phyloP scores from a whole-genome alignment of 1,284 basidiomycete species.

The Dichomitus squalens region DNA sequence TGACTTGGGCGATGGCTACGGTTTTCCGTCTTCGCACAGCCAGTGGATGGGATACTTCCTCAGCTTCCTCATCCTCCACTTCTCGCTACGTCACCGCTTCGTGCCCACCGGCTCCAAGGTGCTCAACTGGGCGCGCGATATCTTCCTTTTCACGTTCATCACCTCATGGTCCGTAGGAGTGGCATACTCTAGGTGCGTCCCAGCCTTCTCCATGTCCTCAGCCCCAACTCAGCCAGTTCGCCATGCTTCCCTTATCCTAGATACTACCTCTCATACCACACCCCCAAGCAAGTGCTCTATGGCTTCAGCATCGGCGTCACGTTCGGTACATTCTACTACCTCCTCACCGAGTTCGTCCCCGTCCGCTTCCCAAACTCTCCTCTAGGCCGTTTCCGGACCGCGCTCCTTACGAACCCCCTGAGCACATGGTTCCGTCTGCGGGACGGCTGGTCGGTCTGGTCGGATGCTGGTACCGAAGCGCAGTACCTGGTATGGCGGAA shows the following conservation, averaged over 20 bases:
- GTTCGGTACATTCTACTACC: slow-evolving; percentile 62
- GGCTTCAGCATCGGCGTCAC: slow-evolving; percentile 68
- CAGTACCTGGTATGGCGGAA: slow-evolving; percentile 68
- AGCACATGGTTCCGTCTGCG: slow-evolving; percentile 69
- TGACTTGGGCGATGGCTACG: slow-evolving; percentile 74
- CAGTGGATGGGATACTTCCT: slow-evolving; percentile 90
- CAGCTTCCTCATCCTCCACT: slow-evolving; percentile 74
- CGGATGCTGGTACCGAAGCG: slow-evolving; percentile 65
- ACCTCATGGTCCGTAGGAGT: slow-evolving; percentile 61
- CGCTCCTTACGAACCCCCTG: slow-evolving; percentile 59
- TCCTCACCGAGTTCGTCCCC: slow-evolving; percentile 64
- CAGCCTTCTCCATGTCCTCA: neutral
- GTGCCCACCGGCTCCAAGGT: slow-evolving; percentile 48
- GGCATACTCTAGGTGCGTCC: slow-evolving; percentile 75
- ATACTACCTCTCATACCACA: slow-evolving; percentile 76
- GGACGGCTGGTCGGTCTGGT: slow-evolving; percentile 82
- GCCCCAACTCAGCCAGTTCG: no score
- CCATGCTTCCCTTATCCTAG: slow-evolving; percentile 39
- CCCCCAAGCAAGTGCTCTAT: slow-evolving; percentile 70
- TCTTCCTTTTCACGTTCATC: slow-evolving; percentile 52
- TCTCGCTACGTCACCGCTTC: slow-evolving; percentile 73
- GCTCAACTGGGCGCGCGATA: slow-evolving; percentile 53
- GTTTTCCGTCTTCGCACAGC: slow-evolving; percentile 87
- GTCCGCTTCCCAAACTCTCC: slow-evolving; percentile 49
- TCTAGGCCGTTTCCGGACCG: slow-evolving; percentile 51